Percentiles rank a stretch among this genome's conserved stretches.
phyloP scores from a whole-genome alignment of 257 asterid genomes.

The Orobanche coerulescens region DNA sequence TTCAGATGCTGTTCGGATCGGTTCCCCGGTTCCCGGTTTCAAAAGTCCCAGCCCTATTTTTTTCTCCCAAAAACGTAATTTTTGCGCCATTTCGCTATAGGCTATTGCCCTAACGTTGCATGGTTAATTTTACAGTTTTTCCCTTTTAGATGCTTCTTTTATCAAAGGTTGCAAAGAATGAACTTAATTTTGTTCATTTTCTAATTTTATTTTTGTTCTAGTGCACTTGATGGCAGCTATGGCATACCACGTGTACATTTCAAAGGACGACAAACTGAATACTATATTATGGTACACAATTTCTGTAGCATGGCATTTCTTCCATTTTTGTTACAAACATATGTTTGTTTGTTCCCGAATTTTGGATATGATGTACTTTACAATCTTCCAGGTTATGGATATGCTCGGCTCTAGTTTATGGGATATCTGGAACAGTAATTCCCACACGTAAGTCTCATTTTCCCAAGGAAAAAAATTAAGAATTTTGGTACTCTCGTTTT shows the following conservation, averaged over 20 bases:
- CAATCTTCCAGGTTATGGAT: slow-evolving; percentile 66
- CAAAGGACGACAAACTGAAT: slow-evolving; percentile 40
- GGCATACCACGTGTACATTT: slow-evolving; percentile 46
- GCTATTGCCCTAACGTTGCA: too few relatives aligned
- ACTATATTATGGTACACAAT: slow-evolving; percentile 38
- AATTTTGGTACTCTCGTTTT: not conserved
- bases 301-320: not conserved
- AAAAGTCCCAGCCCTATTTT: too few relatives aligned
- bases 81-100: too few relatives aligned
- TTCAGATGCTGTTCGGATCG: too few relatives aligned
- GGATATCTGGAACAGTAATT: slow-evolving; percentile 60
- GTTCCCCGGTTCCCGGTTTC: too few relatives aligned
- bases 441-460: slow-evolving; percentile 37
- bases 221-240: slow-evolving; percentile 56
- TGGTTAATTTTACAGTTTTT: too few relatives aligned
- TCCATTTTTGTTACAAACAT: not conserved
- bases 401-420: slow-evolving; percentile 72
- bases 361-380: not conserved
- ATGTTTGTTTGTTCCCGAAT: not conserved
- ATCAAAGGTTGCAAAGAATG: not conserved
- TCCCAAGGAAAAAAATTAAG: not conserved
- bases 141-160: too few relatives aligned
- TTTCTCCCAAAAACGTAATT: too few relatives aligned
- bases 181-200: not conserved
- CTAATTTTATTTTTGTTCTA: slow-evolving; percentile 6